Evolutionary conservation across 140 eudicot genomes (phyloP), one percentile per base, ranked within the genome.

Genomic region (Artemisia princeps): DNA sequence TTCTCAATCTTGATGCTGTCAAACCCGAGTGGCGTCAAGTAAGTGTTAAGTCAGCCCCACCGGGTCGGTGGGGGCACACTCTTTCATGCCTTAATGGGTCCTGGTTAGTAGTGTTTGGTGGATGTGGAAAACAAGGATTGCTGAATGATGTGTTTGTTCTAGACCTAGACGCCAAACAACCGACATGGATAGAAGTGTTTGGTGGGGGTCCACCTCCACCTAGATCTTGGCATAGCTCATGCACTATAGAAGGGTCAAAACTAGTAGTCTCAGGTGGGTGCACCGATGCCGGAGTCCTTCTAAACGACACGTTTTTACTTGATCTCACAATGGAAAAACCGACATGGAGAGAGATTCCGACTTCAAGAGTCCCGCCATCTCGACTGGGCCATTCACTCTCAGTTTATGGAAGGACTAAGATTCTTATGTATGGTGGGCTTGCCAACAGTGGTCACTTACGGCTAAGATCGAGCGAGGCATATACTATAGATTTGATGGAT

Each of bases 61-160:
- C 98, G 0, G 98, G 98, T 1, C 87, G 98, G 2, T 91, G 98
- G 98, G 98, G 98, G 76, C 98, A 91, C 58, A 91, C 98, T 0
- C 84, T 91, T 26, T 81, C 98, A 2, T 83, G 96, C 77, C 83
- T 91, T 7, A 91, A 91, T n/a, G 89, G 86, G 28, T 91, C 98
- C 0, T 88, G 88, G 92, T 71, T 91, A 63, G 98, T 91, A 50
- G 87, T 91, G 11, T 91, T 91, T 53, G 98, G 98, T 20, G 98
- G 98, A 7, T 91, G 95, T 62, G 96, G 98, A 62, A 81, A 82
- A 60, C 87, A 91, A 69, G 96, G 98, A 12, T 78, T 91, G 73
- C 83, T 92, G 22, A 92, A 92, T 40, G 98, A 92, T 67, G 98
- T 92, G 53, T 92, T 83, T 73, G 89, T 92, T 40, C 92, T 92